Evolutionary conservation across 352 stramenopile genomes (phyloP).

Genomic region (Plasmopara halstedii): DNA sequence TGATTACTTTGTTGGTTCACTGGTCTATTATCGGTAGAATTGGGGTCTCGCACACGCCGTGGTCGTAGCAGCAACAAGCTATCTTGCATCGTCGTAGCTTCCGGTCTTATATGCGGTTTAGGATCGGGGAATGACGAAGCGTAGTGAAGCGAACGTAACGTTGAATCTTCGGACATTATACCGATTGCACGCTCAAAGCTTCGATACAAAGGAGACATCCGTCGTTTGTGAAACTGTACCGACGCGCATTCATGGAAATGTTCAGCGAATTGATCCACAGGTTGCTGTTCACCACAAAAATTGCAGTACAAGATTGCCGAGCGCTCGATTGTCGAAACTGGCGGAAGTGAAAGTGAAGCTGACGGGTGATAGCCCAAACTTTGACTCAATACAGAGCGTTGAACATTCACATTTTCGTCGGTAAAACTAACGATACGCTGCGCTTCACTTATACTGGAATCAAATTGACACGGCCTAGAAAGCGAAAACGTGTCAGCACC

Average conservation of each 20-base stretch:
- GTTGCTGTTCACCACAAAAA: constrained; percentile 54
- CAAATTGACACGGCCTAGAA: constrained; percentile 21
- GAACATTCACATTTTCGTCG: constrained; percentile 10
- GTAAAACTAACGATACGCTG: constrained; percentile 3
- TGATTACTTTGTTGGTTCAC: constrained; percentile 5
- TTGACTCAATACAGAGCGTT: constrained; percentile 20
- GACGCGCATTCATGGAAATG: constrained; percentile 52
- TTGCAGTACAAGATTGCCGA: constrained; percentile 58
- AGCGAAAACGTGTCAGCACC: constrained; percentile 4
- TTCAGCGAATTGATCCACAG: constrained; percentile 19
- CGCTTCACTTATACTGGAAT: constrained; percentile 8
- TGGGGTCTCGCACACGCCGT: constrained; percentile 5
- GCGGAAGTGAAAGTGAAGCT: constrained; percentile 4
- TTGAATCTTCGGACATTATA: constrained; percentile 56
- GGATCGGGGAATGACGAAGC: constrained; percentile 54
- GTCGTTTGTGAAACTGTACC: constrained; percentile 42
- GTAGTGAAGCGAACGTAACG: constrained; percentile 63
- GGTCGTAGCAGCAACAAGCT: constrained; percentile 36
- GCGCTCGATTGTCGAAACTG: constrained; percentile 18
- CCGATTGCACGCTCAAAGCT: constrained; percentile 59
- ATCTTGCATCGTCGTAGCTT: constrained; percentile 33
- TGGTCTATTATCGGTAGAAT: constrained; percentile 5
- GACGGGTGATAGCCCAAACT: constrained; percentile 26
- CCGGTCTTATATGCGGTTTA: constrained; percentile 21
- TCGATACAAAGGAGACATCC: constrained; percentile 44